These are phyloP conservation scores for Jaapia argillacea DNA, from an alignment of 768 basidiomycete species.

Conservation along the genomic window DNA sequence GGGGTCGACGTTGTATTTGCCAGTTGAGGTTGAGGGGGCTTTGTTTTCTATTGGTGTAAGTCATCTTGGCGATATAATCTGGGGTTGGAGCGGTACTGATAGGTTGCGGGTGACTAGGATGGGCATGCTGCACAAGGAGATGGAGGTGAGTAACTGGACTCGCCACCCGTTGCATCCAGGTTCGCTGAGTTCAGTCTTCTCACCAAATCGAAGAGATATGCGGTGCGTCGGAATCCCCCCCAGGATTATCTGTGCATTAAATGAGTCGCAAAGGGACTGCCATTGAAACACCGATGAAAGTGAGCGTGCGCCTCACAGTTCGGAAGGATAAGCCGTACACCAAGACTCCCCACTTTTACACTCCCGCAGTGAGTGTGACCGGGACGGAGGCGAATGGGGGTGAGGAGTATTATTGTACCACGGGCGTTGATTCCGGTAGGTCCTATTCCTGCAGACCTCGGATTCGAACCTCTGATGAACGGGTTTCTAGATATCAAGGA, in stretches of 20 bases:
- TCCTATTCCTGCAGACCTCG: not conserved
- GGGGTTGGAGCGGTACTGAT: not conserved
- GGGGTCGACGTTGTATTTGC: slow-evolving; percentile 50
- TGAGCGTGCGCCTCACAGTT: slow-evolving; percentile 43
- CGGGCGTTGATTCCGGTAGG: slow-evolving; percentile 39
- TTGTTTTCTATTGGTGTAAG: slow-evolving; percentile 52
- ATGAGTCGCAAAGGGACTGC: slow-evolving; percentile 37
- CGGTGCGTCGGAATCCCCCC: slow-evolving; percentile 25
- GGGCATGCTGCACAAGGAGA: slow-evolving; percentile 62
- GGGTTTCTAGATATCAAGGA: slow-evolving; percentile 34
- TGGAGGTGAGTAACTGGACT: slow-evolving; percentile 36
- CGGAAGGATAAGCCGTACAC: slow-evolving; percentile 48
- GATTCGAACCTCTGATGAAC: not conserved
- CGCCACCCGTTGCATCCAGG: not conserved
- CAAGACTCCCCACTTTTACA: slow-evolving; percentile 16
- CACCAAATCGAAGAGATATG: too few relatives aligned
- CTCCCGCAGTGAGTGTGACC: slow-evolving; percentile 4
- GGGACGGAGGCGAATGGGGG: slow-evolving; percentile 14
- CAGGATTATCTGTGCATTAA: not conserved
- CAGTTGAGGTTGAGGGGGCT: slow-evolving; percentile 49
- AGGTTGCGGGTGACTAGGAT: slow-evolving; percentile 33
- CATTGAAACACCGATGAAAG: slow-evolving; percentile 54
- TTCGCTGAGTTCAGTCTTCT: too few relatives aligned
- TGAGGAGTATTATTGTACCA: slow-evolving; percentile 44
- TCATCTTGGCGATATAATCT: not conserved